Conservation (phyloP, 805 yeast genomes). For the Trichomonascus vanleenenianus region DNA sequence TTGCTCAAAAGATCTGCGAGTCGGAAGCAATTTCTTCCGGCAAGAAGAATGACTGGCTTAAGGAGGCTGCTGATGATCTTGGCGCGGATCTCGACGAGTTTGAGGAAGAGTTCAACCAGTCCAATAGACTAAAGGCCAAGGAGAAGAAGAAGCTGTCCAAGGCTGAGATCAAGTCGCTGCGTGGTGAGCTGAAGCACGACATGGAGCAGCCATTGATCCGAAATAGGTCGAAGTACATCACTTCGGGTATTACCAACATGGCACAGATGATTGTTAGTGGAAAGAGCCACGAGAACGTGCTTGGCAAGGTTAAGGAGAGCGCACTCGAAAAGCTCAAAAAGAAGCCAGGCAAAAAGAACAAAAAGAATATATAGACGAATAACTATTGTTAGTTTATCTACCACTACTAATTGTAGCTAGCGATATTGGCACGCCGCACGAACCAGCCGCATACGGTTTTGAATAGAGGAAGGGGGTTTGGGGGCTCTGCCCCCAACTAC, state of each 20-base stretch:
- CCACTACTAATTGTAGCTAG: too few species aligned
- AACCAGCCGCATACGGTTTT: too few species aligned
- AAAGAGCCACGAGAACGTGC: conserved; percentile 53
- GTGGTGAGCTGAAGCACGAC: conserved; percentile 46
- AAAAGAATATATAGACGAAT: conserved; percentile 1
- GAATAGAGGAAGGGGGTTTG: too few species aligned
- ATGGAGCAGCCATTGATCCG: conserved; percentile 46
- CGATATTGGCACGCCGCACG: too few species aligned
- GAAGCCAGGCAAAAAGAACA: conserved; percentile 2
- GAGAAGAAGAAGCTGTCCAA: conserved; percentile 35
- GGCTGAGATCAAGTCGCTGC: conserved; percentile 39
- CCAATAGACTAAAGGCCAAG: conserved; percentile 44
- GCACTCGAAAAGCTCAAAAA: conserved; percentile 44
- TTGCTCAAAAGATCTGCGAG: conserved; percentile 74
- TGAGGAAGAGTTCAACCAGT: conserved; percentile 31
- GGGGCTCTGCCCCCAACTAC: too few species aligned
- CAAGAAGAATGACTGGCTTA: conserved; percentile 59
- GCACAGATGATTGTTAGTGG: conserved; percentile 72
- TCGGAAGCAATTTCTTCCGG: conserved; percentile 54
- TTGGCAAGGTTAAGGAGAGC: conserved; percentile 60
- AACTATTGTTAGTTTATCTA: too few species aligned
- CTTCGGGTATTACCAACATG: conserved; percentile 60
- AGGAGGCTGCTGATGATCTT: conserved; percentile 86
- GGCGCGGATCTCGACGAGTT: conserved; percentile 65
- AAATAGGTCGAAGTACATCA: conserved; percentile 61